These are phyloP conservation scores for Zygoascus tannicola DNA, from an alignment of 805 yeast species.

Conservation along the genomic window DNA sequence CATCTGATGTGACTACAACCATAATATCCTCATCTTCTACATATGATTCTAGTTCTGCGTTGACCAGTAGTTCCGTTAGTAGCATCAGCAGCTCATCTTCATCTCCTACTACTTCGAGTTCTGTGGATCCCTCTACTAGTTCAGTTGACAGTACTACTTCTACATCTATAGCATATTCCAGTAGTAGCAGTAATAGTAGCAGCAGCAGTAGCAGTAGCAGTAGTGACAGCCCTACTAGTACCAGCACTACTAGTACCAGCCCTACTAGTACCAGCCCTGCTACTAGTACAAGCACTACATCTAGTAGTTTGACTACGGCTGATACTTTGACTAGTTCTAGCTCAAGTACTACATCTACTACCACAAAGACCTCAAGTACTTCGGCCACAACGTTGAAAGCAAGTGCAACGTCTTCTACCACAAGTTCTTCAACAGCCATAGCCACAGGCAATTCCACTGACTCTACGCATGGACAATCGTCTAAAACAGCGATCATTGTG, in stretches of 20 bases:
- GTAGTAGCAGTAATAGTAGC: neutral
- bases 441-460: slow-evolving; percentile 20
- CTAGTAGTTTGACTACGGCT: neutral
- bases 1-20: neutral
- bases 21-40: neutral
- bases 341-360: slow-evolving; percentile 17
- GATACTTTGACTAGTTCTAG: slow-evolving; percentile 8
- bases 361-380: slow-evolving; percentile 7
- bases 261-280: neutral
- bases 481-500: slow-evolving; percentile 44
- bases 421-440: slow-evolving; percentile 18
- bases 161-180: neutral
- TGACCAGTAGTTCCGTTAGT: slow-evolving; percentile 2
- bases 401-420: slow-evolving; percentile 17
- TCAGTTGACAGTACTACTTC: neutral
- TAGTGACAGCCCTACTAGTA: neutral
- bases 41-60: neutral
- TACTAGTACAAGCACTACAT: neutral
- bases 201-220: neutral
- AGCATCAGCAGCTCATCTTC: neutral
- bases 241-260: neutral
- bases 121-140: neutral
- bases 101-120: neutral
- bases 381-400: slow-evolving; percentile 16
- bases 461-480: slow-evolving; percentile 48